Base-by-base conservation (phyloP, 352 stramenopile genomes). In the Elongisporangium undulatum region DNA sequence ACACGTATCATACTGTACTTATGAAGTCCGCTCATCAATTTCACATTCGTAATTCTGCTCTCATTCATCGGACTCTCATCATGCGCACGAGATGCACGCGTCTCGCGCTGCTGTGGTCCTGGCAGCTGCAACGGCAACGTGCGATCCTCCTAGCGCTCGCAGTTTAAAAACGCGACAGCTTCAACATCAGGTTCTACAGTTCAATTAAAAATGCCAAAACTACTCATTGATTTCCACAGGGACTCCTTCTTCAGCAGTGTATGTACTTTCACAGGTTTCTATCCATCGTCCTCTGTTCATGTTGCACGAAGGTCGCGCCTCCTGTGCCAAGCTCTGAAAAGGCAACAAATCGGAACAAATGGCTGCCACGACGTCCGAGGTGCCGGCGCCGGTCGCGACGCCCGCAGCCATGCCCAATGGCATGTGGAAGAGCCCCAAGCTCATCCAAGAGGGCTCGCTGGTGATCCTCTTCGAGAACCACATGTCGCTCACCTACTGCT, bases 381-480 rank as follows among this genome's bases (percentile, higher is more conserved):
- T 58, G 13, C 21, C 20, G 4, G 12, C 49, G 7, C 6, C 29
- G 6, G 5, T 38, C 17, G 8, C 48, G 50, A 39, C 59, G 58
- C 64, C 62, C 55, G 57, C 41, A 38, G 59, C 64, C 23, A 87
- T 89, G 56, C 75, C 74, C 24, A 90, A 88, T 62, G 63, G 59
- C 60, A 87, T 94, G 78, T 94, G 85, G 85, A 64, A 74, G 39
- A 87, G 78, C 34, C 52, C 68, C 10, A 26, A 24, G 23, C 41
- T 86, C 12, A 90, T 94, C 49, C 20, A 79, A 21, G 79, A 85
- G 53, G 92, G 91, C 52, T 85, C 94, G 59, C 84, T 99, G n/a
- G 94, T 99, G n/a, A 97, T 99, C 19, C 87, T 99, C 20, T 99
- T 98, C 69, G 94, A 98, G 79, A 95, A 85, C 58, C 96, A 98